Percentiles rank a stretch among this genome's conserved stretches.
Evolutionary conservation across 2,329 filamentous ascomycete species (phyloP).

Genomic region (Trematosphaeria pertusa): DNA sequence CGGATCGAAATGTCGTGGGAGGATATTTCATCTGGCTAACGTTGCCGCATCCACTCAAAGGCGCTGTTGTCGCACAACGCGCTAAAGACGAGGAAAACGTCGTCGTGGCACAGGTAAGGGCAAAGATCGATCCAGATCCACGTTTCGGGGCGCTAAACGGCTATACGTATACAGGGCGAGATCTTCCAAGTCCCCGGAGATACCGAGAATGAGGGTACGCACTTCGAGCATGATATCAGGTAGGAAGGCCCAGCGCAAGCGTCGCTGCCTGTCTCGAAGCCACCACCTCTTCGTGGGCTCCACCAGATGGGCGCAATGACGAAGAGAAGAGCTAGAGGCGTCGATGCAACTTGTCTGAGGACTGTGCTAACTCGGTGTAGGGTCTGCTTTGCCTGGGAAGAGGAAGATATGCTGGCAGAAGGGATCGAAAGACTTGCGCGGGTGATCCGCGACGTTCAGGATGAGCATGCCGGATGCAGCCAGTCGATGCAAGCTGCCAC

Average conservation of each 20-base stretch:
- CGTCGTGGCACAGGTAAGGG: conserved; percentile 63
- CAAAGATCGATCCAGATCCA: conserved; percentile 7
- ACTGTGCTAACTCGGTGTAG: conserved; percentile 14
- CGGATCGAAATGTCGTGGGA: conserved; percentile 64
- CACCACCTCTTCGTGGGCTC: conserved; percentile 5
- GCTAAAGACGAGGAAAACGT: conserved; percentile 70
- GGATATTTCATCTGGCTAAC: conserved; percentile 88
- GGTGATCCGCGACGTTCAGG: conserved; percentile 53
- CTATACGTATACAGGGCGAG: conserved; percentile 59
- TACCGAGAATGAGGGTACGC: conserved; percentile 52
- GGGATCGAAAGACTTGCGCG: conserved; percentile 69
- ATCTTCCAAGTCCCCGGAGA: conserved; percentile 67
- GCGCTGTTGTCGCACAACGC: conserved; percentile 61
- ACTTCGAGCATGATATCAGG: conserved; percentile 62
- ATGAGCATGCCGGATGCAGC: conserved; percentile 29
- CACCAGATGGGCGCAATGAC: neutral
- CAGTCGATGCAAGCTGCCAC: conserved; percentile 20
- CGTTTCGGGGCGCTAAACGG: conserved; percentile 22
- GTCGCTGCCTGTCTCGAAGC: conserved; percentile 7
- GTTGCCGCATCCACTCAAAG: conserved; percentile 63
- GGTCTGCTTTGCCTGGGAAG: conserved; percentile 61
- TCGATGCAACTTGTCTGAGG: neutral
- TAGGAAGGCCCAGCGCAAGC: conserved; percentile 2
- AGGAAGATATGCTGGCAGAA: conserved; percentile 69
- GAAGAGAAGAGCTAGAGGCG: no score